Evolutionary conservation across 352 stramenopile species (phyloP).

Genomic region (Globisporangium cederbergense): DNA sequence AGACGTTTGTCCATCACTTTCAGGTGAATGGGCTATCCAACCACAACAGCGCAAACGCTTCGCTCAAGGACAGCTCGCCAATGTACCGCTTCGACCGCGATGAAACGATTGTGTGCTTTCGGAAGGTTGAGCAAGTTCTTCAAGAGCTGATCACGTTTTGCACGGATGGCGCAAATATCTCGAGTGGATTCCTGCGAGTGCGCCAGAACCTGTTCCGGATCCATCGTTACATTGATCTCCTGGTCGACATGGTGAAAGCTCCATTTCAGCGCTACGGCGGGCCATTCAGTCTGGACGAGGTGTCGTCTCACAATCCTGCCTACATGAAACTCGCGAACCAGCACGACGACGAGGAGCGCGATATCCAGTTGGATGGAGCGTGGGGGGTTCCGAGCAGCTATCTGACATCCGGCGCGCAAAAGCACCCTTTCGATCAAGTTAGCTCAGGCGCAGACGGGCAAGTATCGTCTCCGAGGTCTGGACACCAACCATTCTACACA

Average conservation of each 20-base stretch:
- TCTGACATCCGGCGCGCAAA: not conserved
- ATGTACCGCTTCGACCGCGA: constrained; percentile 29
- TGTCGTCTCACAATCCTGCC: constrained; percentile 50
- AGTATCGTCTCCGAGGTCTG: constrained; percentile 9
- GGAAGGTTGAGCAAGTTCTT: constrained; percentile 37
- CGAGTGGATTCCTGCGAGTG: constrained; percentile 23
- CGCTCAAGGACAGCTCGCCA: constrained; percentile 11
- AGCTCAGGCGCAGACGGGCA: not conserved
- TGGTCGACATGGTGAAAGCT: constrained; percentile 63
- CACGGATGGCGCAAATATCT: constrained; percentile 24
- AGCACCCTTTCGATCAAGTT: not conserved
- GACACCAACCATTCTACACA: constrained; percentile 17
- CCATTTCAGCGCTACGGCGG: constrained; percentile 58
- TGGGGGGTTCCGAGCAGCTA: not conserved
- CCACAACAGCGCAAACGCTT: constrained; percentile 1
- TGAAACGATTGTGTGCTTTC: constrained; percentile 33
- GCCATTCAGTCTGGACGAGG: constrained; percentile 52
- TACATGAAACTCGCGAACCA: constrained; percentile 25
- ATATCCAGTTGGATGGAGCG: constrained; percentile 1
- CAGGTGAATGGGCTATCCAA: not conserved
- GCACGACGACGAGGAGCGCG: constrained; percentile 21
- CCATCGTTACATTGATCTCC: constrained; percentile 58
- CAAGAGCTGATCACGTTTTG: constrained; percentile 51
- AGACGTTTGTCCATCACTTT: constrained; percentile 41
- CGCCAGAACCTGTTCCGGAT: constrained; percentile 54